These are phyloP conservation scores for Erodium moschatum DNA, from an alignment of 441 rosid species.

Conservation along the genomic window DNA sequence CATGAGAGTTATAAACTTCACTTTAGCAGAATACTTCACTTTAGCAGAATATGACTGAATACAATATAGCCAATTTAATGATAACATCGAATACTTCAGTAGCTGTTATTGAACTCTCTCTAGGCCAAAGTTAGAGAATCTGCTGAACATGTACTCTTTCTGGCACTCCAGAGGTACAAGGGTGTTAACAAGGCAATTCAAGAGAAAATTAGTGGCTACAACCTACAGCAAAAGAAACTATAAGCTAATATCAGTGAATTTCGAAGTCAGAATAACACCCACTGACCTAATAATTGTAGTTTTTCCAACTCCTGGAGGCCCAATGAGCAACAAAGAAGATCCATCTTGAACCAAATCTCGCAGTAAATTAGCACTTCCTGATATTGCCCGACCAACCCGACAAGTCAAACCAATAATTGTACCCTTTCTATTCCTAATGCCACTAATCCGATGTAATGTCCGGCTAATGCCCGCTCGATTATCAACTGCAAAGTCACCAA, in stretches of 20 bases:
- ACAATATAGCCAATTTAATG: background rate
- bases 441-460: conserved; percentile 78
- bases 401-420: conserved; percentile 81
- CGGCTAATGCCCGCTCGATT: conserved; percentile 87
- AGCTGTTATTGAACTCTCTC: conserved; percentile 2
- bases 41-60: background rate
- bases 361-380: conserved; percentile 66
- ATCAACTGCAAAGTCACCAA: conserved; percentile 79
- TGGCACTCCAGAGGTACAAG: conserved; percentile 3
- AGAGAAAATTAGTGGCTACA: background rate
- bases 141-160: background rate
- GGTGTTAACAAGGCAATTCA: background rate
- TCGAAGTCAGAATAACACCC: background rate
- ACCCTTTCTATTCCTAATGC: conserved; percentile 68
- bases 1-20: conserved; percentile 4
- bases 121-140: conserved; percentile 5
- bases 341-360: conserved; percentile 69
- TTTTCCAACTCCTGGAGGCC: conserved; percentile 94
- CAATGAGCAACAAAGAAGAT: conserved; percentile 71
- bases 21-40: conserved; percentile 2
- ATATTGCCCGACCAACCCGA: conserved; percentile 80
- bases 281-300: conserved; percentile 79
- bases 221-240: background rate
- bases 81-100: background rate
- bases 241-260: background rate